Evolutionary conservation across 2,329 filamentous ascomycete genomes (phyloP), one percentile per base, ranked within the genome.

Genomic region (Cladosporium halotolerans): DNA sequence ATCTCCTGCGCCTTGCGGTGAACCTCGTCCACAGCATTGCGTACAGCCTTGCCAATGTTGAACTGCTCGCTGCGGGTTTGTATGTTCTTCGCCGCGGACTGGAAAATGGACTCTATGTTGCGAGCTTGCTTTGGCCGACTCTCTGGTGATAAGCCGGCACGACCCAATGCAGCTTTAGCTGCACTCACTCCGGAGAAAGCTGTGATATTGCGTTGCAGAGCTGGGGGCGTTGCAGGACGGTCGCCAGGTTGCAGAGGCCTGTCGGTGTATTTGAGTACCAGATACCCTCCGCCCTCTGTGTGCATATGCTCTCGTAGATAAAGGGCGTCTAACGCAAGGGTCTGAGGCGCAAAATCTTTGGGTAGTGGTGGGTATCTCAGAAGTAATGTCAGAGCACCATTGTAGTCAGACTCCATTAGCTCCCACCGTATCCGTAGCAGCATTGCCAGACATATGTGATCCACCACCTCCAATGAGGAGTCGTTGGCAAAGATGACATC

Each of bases 381-480:
- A 23, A 97, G 75, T 1, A 95, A 73, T 53, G 89, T 86, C 50
- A 99, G 75, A 8, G 89, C 92, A 34, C 83, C 80, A 1, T 93
- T 92, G 64, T 96, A 96, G 68, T 97, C 92, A 10, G 88, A 84
- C 58, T 89, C 83, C 23, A 97, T 73, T 34, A 99, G 74, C 61
- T 91, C 82, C 91, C 91, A 96, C 53, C 92, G 83, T 61, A 97
- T 89, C 47, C 93, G 82, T 43, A 99, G 76, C 19, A 99, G 76
- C 91, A 99, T 97, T 5, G 90, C 85, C 48, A 96, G 83, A 61
- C 91, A 96, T n/a, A 96, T 84, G 52, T 93, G 78, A 65, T 97
- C 89, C 60, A 97, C 83, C 32, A 97, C 74, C 46, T 90, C 83
- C 28, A 96, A 72, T 0, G 81, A 79, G 7, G 92, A 80, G 62